A percentile compares a stretch with the other conserved stretches of the same genome.
phyloP scores from a whole-genome alignment of 1,139 yeast species.

The Pichia sp. region DNA sequence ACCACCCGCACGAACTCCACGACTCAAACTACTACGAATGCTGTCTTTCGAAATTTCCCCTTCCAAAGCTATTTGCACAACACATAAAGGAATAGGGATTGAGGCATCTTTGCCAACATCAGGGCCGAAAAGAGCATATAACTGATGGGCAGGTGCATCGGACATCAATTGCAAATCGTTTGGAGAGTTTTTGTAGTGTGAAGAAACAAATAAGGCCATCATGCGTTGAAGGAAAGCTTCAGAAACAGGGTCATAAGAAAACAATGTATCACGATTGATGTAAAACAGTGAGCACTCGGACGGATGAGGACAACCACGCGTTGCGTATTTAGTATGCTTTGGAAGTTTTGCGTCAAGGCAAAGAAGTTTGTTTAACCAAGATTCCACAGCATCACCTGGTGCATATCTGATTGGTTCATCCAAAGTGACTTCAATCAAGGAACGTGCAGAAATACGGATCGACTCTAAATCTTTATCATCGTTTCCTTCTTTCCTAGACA shows the following conservation, averaged over 20 bases:
- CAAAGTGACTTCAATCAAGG: constrained; percentile 74
- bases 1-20: constrained; percentile 98
- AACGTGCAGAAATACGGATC: constrained; percentile 52
- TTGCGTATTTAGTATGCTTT: constrained; percentile 60
- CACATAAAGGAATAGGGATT: constrained; percentile 96
- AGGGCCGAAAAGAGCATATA: constrained; percentile 89
- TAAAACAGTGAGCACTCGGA: constrained; percentile 81
- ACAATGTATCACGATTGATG: constrained; percentile 90
- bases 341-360: constrained; percentile 85
- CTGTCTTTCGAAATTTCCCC: constrained; percentile 94
- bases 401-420: constrained; percentile 98
- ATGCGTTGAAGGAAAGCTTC: constrained; percentile 90
- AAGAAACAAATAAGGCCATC: constrained; percentile 96
- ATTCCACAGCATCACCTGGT: constrained; percentile 93
- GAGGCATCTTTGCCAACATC: constrained; percentile 76
- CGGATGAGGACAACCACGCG: constrained; percentile 91
- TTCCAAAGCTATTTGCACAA: constrained; percentile 88
- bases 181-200: constrained; percentile 96
- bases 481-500: constrained; percentile 50
- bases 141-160: constrained; percentile 98
- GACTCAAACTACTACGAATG: constrained; percentile 79
- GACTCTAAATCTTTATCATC: constrained; percentile 37
- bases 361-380: constrained; percentile 87
- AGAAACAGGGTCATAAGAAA: constrained; percentile 94
- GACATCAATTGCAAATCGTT: constrained; percentile 94